These are phyloP conservation scores for Apiosordaria backusii DNA, from an alignment of 495 filamentous ascomycete species.

Conservation along the genomic window DNA sequence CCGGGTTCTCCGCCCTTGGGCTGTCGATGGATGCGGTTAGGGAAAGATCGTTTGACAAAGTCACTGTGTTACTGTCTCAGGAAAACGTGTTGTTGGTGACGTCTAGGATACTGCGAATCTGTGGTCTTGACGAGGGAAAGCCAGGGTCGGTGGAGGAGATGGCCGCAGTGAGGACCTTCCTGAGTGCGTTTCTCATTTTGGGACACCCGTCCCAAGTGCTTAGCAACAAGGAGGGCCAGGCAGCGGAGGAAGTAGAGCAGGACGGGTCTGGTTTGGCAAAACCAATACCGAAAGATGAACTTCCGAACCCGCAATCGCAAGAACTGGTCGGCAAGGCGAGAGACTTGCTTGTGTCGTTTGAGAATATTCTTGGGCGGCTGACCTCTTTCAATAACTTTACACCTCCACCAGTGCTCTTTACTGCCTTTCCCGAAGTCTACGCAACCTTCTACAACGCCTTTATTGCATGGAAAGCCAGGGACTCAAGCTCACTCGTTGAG, in stretches of 20 bases:
- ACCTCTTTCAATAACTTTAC: slow-evolving; percentile 51
- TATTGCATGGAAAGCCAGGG: slow-evolving; percentile 89
- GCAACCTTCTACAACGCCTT: slow-evolving; percentile 86
- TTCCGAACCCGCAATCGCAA: slow-evolving; percentile 57
- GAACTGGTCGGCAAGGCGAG: slow-evolving; percentile 85
- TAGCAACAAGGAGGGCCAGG: slow-evolving; percentile 71
- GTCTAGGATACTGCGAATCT: slow-evolving; percentile 68
- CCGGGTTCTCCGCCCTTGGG: slow-evolving; percentile 64
- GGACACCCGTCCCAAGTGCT: slow-evolving; percentile 90
- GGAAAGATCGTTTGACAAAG: slow-evolving; percentile 75
- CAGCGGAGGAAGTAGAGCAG: slow-evolving; percentile 59
- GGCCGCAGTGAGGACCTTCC: slow-evolving; percentile 80
- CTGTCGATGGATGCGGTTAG: slow-evolving; percentile 71
- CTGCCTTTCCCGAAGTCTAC: slow-evolving; percentile 65
- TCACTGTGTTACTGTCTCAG: slow-evolving; percentile 72
- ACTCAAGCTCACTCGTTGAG: slow-evolving; percentile 83
- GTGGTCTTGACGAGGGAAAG: slow-evolving; percentile 68
- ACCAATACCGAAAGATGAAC: slow-evolving; percentile 48
- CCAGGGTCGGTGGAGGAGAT: slow-evolving; percentile 67
- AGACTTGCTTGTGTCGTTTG: slow-evolving; percentile 78
- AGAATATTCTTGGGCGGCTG: slow-evolving; percentile 64
- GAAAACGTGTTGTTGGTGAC: slow-evolving; percentile 68
- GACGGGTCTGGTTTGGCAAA: slow-evolving; percentile 51
- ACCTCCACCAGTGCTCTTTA: slow-evolving; percentile 56
- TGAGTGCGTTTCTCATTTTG: slow-evolving; percentile 88